These are phyloP conservation scores for Penicillium parvum DNA, from an alignment of 495 filamentous ascomycete genomes.

Conservation along the genomic window DNA sequence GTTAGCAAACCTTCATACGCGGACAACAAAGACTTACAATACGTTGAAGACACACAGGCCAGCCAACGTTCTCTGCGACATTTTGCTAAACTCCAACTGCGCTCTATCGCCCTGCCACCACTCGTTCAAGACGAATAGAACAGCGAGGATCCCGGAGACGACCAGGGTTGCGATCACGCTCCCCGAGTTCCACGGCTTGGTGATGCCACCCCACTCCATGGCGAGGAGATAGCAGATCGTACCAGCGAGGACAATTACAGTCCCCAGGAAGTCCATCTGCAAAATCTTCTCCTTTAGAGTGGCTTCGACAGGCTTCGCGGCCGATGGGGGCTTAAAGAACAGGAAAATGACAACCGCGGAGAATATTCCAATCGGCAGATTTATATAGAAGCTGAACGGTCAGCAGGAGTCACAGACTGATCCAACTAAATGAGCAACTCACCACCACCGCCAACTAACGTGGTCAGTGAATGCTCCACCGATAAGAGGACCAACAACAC, in stretches of 20 bases:
- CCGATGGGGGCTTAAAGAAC: slow-evolving; percentile 32
- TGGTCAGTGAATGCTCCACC: slow-evolving; percentile 25
- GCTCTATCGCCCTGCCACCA: slow-evolving; percentile 28
- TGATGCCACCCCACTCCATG: slow-evolving; percentile 37
- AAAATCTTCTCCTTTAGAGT: slow-evolving; percentile 24
- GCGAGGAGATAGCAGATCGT: slow-evolving; percentile 35
- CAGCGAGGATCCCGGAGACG: slow-evolving; percentile 27
- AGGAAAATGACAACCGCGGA: slow-evolving; percentile 35
- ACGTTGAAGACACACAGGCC: not conserved
- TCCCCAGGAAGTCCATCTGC: slow-evolving; percentile 33
- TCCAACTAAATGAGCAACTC: not conserved
- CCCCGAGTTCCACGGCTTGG: slow-evolving; percentile 26
- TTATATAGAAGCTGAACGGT: slow-evolving; percentile 44
- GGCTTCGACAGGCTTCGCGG: slow-evolving; percentile 18
- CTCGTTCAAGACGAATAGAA: slow-evolving; percentile 20
- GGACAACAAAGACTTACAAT: slow-evolving; percentile 29
- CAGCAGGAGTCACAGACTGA: not conserved
- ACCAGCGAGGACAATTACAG: slow-evolving; percentile 22
- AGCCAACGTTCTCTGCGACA: slow-evolving; percentile 18
- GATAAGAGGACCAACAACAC: slow-evolving; percentile 39
- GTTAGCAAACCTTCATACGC: slow-evolving; percentile 21
- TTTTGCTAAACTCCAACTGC: slow-evolving; percentile 12
- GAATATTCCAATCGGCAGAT: slow-evolving; percentile 47
- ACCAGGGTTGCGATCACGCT: slow-evolving; percentile 31
- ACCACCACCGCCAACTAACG: slow-evolving; percentile 28